These are phyloP conservation scores for Tetraselmis chui DNA, from an alignment of 139 green algal genomes.

Conservation along the genomic window DNA sequence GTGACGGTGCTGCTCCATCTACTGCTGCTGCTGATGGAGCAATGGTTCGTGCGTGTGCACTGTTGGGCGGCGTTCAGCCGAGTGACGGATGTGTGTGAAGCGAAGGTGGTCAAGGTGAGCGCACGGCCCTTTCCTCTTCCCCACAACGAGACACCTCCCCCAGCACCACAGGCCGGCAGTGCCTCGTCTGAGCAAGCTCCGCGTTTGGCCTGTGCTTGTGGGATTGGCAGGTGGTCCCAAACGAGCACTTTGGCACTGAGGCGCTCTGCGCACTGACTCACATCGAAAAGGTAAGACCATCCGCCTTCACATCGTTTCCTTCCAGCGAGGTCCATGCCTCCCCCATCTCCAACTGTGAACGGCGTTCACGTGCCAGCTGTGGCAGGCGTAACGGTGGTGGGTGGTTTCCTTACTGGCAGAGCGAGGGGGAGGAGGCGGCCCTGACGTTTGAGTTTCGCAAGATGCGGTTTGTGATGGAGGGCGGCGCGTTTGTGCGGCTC, in stretches of 20 bases:
- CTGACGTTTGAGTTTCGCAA: conserved; percentile 72
- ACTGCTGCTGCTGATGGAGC: conserved; percentile 45
- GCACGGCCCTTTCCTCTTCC: too few species aligned
- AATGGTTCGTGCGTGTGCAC: conserved; percentile 47
- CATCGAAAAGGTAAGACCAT: neutral
- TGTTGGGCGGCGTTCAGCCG: conserved; percentile 17
- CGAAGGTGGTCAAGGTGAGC: conserved; percentile 13
- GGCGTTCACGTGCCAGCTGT: neutral
- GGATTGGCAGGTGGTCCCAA: neutral
- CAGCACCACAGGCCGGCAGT: too few species aligned
- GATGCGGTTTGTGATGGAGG: conserved; percentile 61
- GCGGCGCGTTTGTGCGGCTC: conserved; percentile 58
- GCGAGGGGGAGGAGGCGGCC: conserved; percentile 31
- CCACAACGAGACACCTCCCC: too few species aligned
- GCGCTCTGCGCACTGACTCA: neutral
- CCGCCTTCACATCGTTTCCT: neutral
- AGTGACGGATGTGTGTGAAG: conserved; percentile 13
- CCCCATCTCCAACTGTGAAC: neutral
- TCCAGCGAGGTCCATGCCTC: neutral
- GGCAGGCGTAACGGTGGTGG: neutral
- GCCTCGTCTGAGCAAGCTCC: too few species aligned
- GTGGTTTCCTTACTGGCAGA: neutral
- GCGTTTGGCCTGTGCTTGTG: too few species aligned
- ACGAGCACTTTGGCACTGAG: neutral
- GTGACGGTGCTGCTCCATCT: conserved; percentile 32